phyloP scores from a whole-genome alignment of 345 rosid species.

The Tarenaya hassleriana region DNA sequence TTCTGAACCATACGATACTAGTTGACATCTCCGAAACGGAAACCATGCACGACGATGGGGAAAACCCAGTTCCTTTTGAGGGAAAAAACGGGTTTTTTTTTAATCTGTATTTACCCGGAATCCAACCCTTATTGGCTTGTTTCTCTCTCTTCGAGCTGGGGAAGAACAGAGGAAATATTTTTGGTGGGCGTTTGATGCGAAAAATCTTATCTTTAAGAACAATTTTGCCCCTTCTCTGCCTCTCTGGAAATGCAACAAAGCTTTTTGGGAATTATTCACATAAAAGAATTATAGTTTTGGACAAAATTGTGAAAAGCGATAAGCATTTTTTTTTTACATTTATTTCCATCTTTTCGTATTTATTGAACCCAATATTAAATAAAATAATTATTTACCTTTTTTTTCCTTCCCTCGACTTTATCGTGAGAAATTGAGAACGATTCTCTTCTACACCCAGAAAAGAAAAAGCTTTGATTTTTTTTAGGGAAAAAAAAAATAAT shows the following conservation, averaged over 20 bases:
- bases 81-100: conserved; percentile 5
- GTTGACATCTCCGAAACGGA: conserved; percentile 49
- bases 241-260: conserved; percentile 29
- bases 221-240: conserved; percentile 17
- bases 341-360: conserved; percentile 1
- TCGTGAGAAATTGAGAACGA: background rate
- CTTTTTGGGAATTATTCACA: conserved; percentile 25
- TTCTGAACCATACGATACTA: conserved; percentile 93
- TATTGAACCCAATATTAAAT: conserved; percentile 9
- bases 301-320: conserved; percentile 10
- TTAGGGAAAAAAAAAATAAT: conserved; percentile 19
- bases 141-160: conserved; percentile 8
- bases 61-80: conserved; percentile 15
- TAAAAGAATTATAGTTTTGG: conserved; percentile 21
- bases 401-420: background rate
- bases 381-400: background rate
- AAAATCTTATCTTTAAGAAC: conserved; percentile 30
- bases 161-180: conserved; percentile 6
- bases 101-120: conserved; percentile 10
- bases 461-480: conserved; percentile 6
- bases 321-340: conserved; percentile 19
- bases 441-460: background rate
- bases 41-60: conserved; percentile 12
- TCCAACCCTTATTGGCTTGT: conserved; percentile 17
- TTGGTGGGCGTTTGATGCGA: conserved; percentile 18